phyloP scores from a whole-genome alignment of 1,284 basidiomycete genomes.

The Cutaneotrichosporon arboriforme region DNA sequence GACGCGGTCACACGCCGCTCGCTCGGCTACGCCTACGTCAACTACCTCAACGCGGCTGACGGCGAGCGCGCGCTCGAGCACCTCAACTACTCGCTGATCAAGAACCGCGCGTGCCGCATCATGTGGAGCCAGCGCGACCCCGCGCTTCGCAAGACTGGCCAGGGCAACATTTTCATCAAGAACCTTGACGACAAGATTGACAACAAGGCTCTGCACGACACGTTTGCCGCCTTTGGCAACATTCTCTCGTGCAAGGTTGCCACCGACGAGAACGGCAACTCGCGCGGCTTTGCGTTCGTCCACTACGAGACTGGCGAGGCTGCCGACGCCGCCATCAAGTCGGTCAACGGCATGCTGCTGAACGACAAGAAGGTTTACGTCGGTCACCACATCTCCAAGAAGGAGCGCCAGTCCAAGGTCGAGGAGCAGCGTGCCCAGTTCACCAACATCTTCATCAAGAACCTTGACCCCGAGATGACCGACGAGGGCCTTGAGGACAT shows the following conservation, averaged over 20 bases:
- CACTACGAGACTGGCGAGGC: slow-evolving; percentile 99
- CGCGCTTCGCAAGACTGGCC: slow-evolving; percentile 96
- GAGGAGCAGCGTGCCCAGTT: slow-evolving; percentile 96
- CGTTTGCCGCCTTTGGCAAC: slow-evolving; percentile 97
- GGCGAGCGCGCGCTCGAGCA: slow-evolving; percentile 99
- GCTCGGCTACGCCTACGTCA: slow-evolving; percentile 99
- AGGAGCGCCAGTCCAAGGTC: slow-evolving; percentile 96
- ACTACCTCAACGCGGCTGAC: slow-evolving; percentile 93
- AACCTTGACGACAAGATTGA: slow-evolving; percentile 98
- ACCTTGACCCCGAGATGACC: slow-evolving; percentile 75
- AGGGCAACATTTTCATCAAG: slow-evolving; percentile 99
- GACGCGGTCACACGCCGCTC: slow-evolving; percentile 99
- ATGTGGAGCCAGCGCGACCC: slow-evolving; percentile 99
- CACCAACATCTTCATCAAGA: slow-evolving; percentile 99
- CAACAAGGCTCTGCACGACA: slow-evolving; percentile 99
- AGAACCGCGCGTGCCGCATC: slow-evolving; percentile 97
- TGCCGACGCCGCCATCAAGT: slow-evolving; percentile 92
- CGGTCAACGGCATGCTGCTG: slow-evolving; percentile 97
- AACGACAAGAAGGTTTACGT: slow-evolving; percentile 99
- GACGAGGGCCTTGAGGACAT: slow-evolving; percentile 83
- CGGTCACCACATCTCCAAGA: slow-evolving; percentile 94
- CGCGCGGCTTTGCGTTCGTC: slow-evolving; percentile 73
- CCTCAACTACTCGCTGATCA: slow-evolving; percentile 99
- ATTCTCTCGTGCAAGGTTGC: slow-evolving; percentile 99
- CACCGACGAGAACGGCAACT: slow-evolving; percentile 83